Evolutionary conservation across 139 green algal species (phyloP), one percentile per base, ranked within the genome.

Genomic region (Microglena sp.): DNA sequence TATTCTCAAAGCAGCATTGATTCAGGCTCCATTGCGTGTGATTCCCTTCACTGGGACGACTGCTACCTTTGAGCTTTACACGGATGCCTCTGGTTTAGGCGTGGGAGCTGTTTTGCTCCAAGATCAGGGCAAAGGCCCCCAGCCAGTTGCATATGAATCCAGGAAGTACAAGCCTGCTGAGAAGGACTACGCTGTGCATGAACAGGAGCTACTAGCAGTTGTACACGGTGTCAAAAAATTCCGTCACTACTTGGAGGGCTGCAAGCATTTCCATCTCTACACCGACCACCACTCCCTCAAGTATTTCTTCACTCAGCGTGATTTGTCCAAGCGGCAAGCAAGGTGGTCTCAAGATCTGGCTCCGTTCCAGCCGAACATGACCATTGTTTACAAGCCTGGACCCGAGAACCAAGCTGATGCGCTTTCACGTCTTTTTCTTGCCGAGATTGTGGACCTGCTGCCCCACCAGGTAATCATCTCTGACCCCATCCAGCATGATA

Each of bases 141-240:
- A 71, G 7, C 65, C 65, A 30, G 65, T 71, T 1, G 50, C 40
- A 27, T 87, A 69, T 24, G 21, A 76, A 5, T 79, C 67, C 2
- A 29, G 55, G 1, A 78, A 76, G 55, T 60, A 79, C 1, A 60
- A 31, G 30, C 2, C 24, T 15, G 60, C 74, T 45, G 66, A 87
- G 50, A 22, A 22, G 18, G 75, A 75, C 40, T 87, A 85, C 45
- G 30, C 55, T 2, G 67, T 62, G 28, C 65, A 70, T 30, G 75
- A 83, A 8, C 69, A 70, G 5, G 72, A 87, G 24, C 35, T 80
- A 11, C 34, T 85, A 0, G 81, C 70, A 15, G 64, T 85, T 30
- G 46, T 79, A 0, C 43, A 77, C 21, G 60, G 65, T 1, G 5
- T 79, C 0, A 45, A 62, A 11, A 33, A 68, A 4, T 87, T 77